Conservation (phyloP, 176 grass and related monocot species). For the Hsuehochloa calcarea region DNA sequence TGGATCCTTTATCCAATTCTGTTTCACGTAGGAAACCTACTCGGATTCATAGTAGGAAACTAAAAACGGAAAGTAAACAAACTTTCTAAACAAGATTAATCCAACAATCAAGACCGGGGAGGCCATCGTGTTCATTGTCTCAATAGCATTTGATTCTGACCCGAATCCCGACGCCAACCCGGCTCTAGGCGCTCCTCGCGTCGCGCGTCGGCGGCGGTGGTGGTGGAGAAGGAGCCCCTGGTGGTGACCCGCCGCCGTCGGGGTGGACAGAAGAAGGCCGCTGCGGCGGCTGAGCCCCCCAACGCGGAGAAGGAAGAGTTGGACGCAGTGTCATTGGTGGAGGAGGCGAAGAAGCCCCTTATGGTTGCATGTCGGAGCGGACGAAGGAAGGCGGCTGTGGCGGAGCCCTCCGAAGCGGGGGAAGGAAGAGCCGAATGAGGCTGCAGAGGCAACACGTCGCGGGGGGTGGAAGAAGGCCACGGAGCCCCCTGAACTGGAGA, state of each 20-base stretch:
- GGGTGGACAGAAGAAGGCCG: conserved; percentile 27
- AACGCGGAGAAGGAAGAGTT: conserved; percentile 6
- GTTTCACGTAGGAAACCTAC: no score
- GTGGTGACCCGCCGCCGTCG: not conserved
- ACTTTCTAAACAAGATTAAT: no score
- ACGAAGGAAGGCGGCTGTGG: conserved; percentile 4
- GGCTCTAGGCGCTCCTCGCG: conserved; percentile 32
- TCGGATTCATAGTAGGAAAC: no score
- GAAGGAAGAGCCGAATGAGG: conserved; percentile 9
- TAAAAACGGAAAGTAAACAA: no score
- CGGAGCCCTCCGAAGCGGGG: not conserved
- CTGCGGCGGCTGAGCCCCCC: not conserved
- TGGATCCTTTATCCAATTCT: no score
- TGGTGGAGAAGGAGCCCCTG: not conserved
- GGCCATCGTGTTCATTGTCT: conserved; percentile 46
- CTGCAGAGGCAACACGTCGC: not conserved
- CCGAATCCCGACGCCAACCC: not conserved
- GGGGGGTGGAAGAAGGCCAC: conserved; percentile 1
- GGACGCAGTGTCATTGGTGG: not conserved
- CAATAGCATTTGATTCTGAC: conserved; percentile 33
- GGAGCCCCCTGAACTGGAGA: not conserved
- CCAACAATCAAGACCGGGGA: conserved; percentile 72
- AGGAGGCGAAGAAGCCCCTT: not conserved
- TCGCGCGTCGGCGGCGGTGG: not conserved
- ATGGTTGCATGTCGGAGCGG: not conserved